Conservation (phyloP, 2,329 filamentous ascomycete genomes). For the Exophiala bonariae region DNA sequence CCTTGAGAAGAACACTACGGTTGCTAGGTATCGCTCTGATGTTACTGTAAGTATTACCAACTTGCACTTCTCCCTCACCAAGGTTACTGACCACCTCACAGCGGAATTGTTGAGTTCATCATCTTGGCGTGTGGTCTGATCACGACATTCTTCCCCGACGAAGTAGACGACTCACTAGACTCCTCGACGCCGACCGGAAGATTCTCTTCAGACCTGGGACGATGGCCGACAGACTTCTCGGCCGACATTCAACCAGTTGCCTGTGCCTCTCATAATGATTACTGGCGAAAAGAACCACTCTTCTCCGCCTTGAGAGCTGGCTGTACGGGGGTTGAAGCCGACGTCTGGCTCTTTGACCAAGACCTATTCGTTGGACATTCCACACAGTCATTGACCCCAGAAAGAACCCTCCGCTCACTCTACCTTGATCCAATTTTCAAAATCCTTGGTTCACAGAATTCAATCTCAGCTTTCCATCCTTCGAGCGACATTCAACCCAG, state of each 20-base stretch:
- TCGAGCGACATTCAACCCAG: slow-evolving; percentile 32
- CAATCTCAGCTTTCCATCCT: slow-evolving; percentile 38
- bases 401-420: slow-evolving; percentile 50
- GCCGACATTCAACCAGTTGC: slow-evolving; percentile 50
- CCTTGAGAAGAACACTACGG: slow-evolving; percentile 16
- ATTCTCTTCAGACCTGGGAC: slow-evolving; percentile 34
- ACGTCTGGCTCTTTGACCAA: slow-evolving; percentile 55
- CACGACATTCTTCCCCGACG: slow-evolving; percentile 43
- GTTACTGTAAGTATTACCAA: slow-evolving; percentile 20
- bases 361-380: slow-evolving; percentile 59
- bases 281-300: slow-evolving; percentile 56
- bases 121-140: slow-evolving; percentile 38
- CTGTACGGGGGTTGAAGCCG: slow-evolving; percentile 58
- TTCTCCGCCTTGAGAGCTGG: slow-evolving; percentile 57
- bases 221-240: slow-evolving; percentile 51
- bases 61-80: background rate
- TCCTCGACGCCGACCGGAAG: slow-evolving; percentile 43
- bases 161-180: slow-evolving; percentile 38
- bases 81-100: slow-evolving; percentile 5
- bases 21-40: slow-evolving; percentile 23
- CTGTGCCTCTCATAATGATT: slow-evolving; percentile 62
- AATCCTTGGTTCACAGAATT: slow-evolving; percentile 53
- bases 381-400: slow-evolving; percentile 44
- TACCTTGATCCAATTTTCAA: slow-evolving; percentile 54
- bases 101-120: slow-evolving; percentile 42